Percentiles rank a stretch among this genome's conserved stretches.
phyloP scores from a whole-genome alignment of 192 early-diverging fungal species.

The Rhizoclosmatium sp. region DNA sequence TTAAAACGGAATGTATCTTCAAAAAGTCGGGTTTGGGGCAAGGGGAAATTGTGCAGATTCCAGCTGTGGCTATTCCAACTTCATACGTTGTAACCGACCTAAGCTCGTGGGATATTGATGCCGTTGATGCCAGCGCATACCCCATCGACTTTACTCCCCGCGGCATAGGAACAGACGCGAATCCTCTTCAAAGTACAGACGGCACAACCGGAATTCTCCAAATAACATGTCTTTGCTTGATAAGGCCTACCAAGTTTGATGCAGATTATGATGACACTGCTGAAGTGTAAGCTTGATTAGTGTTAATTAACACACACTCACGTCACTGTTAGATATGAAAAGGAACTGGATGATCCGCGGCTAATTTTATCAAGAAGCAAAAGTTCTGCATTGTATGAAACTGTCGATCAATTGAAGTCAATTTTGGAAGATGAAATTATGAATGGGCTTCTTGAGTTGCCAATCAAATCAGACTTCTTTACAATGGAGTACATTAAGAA shows the following conservation, averaged over 20 bases:
- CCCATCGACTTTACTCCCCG: slow-evolving; percentile 65
- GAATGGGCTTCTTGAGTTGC: slow-evolving; percentile 68
- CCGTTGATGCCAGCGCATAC: slow-evolving; percentile 15
- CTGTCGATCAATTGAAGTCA: slow-evolving; percentile 62
- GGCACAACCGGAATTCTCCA: slow-evolving; percentile 74
- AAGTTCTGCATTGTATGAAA: slow-evolving; percentile 65
- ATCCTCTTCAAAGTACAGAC: slow-evolving; percentile 72
- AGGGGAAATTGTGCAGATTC: slow-evolving; percentile 56
- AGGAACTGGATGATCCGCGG: slow-evolving; percentile 43
- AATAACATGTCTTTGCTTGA: slow-evolving; percentile 71
- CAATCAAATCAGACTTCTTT: neutral
- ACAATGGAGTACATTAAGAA: slow-evolving; percentile 11
- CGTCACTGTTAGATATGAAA: slow-evolving; percentile 29
- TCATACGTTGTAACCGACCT: slow-evolving; percentile 57
- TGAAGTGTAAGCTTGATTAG: slow-evolving; percentile 22
- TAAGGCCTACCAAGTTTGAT: slow-evolving; percentile 46
- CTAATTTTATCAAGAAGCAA: slow-evolving; percentile 52
- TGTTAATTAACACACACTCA: neutral
- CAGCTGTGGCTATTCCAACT: slow-evolving; percentile 66
- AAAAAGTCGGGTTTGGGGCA: slow-evolving; percentile 52
- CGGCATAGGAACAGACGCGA: slow-evolving; percentile 64
- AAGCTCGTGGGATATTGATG: slow-evolving; percentile 42
- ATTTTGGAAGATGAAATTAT: slow-evolving; percentile 81
- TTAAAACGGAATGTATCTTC: slow-evolving; percentile 73
- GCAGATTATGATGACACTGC: slow-evolving; percentile 40